Percentiles rank a stretch among this genome's conserved stretches.
Evolutionary conservation across 805 yeast species (phyloP).

Genomic region (Cyberlindnera misumaiensis): DNA sequence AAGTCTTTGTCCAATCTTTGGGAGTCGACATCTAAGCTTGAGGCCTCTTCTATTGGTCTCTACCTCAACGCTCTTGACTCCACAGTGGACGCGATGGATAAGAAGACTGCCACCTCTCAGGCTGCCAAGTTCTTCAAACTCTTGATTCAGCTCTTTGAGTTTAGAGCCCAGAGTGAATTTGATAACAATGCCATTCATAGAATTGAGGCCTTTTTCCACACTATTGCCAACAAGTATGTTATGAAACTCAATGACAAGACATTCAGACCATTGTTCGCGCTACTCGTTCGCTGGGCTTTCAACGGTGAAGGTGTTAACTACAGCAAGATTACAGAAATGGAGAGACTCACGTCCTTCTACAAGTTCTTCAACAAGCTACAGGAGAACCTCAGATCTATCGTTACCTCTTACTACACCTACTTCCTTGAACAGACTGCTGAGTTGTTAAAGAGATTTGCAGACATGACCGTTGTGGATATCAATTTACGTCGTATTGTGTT

Average conservation of each 20-base stretch:
- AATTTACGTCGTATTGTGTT: constrained; percentile 68
- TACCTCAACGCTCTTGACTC: constrained; percentile 62
- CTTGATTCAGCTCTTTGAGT: constrained; percentile 65
- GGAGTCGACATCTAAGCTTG: constrained; percentile 34
- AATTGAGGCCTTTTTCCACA: constrained; percentile 70
- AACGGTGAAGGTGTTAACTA: constrained; percentile 66
- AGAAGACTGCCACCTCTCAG: constrained; percentile 67
- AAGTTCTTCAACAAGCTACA: constrained; percentile 81
- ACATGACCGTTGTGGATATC: constrained; percentile 33
- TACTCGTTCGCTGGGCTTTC: constrained; percentile 86
- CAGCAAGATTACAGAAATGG: constrained; percentile 37
- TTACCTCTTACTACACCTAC: constrained; percentile 84
- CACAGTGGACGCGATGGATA: constrained; percentile 60
- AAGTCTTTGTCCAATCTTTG: constrained; percentile 59
- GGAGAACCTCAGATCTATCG: constrained; percentile 75
- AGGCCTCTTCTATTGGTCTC: constrained; percentile 54
- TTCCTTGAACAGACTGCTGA: constrained; percentile 65
- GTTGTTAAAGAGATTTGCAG: constrained; percentile 44
- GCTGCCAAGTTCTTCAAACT: constrained; percentile 63
- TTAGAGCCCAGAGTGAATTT: constrained; percentile 48
- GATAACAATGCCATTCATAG: constrained; percentile 72
- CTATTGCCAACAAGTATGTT: constrained; percentile 68
- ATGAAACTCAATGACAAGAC: constrained; percentile 90
- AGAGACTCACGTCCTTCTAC: constrained; percentile 69
- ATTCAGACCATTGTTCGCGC: constrained; percentile 87